Conservation (phyloP, 2,329 filamentous ascomycete species). For the Aspergillus sp. region DNA sequence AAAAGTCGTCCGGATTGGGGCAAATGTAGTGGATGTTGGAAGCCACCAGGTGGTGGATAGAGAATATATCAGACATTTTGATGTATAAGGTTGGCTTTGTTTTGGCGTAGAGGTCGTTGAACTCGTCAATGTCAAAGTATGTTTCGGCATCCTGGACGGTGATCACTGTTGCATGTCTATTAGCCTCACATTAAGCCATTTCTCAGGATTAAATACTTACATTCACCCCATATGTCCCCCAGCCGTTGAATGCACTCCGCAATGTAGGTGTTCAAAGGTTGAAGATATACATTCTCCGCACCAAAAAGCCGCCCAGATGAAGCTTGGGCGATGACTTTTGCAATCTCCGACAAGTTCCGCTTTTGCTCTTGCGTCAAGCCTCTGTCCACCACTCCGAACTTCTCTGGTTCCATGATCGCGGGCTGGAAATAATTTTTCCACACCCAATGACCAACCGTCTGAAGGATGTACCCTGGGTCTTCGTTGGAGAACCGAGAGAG, state of each 20-base stretch:
- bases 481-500: constrained; percentile 77
- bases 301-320: constrained; percentile 87
- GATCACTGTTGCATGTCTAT: constrained; percentile 58
- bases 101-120: constrained; percentile 95
- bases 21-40: constrained; percentile 76
- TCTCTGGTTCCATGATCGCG: constrained; percentile 83
- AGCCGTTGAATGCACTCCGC: constrained; percentile 80
- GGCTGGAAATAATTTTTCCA: constrained; percentile 95
- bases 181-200: constrained; percentile 25
- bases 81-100: constrained; percentile 98
- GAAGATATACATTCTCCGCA: constrained; percentile 90
- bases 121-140: constrained; percentile 97
- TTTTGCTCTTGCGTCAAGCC: constrained; percentile 88
- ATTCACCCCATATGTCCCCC: constrained; percentile 68
- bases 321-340: constrained; percentile 87
- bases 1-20: constrained; percentile 76
- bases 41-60: constrained; percentile 85
- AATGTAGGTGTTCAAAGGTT: constrained; percentile 90
- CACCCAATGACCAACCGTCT: constrained; percentile 84
- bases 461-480: constrained; percentile 72
- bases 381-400: constrained; percentile 88
- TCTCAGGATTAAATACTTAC: constrained; percentile 40
- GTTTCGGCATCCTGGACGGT: constrained; percentile 81
- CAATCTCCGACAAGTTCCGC: constrained; percentile 84
- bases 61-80: constrained; percentile 96